Conservation (phyloP, 768 basidiomycete species). For the Rhizopogon sp. region DNA sequence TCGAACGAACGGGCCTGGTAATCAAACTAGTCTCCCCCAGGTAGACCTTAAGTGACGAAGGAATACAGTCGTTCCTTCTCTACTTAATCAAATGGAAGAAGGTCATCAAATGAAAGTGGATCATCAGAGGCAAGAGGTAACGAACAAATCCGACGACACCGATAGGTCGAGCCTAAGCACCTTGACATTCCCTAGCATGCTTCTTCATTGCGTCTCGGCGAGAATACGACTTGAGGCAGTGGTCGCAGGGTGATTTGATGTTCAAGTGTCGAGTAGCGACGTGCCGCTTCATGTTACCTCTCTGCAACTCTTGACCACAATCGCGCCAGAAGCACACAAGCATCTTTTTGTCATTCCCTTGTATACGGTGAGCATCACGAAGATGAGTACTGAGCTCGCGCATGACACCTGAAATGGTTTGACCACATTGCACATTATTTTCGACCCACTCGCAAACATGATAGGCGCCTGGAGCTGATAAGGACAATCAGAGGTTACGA, state of each 20-base stretch:
- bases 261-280: constrained; percentile 18
- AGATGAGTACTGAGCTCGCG: constrained; percentile 22
- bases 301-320: constrained; percentile 20
- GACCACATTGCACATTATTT: constrained; percentile 15
- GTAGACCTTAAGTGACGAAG: no score
- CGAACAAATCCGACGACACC: not conserved
- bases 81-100: no score
- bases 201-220: constrained; percentile 19
- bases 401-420: constrained; percentile 12
- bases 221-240: constrained; percentile 22
- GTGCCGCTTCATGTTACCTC: constrained; percentile 20
- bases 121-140: not conserved
- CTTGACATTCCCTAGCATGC: constrained; percentile 23
- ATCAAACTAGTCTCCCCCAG: no score
- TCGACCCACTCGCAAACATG: constrained; percentile 19
- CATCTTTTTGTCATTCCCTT: constrained; percentile 14
- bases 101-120: no score
- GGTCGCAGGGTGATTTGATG: constrained; percentile 13
- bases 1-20: no score
- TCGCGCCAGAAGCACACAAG: constrained; percentile 17
- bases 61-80: no score
- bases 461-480: not conserved
- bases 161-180: constrained; percentile 8
- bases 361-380: constrained; percentile 11
- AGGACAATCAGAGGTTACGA: not conserved